phyloP scores from a whole-genome alignment of 2,329 filamentous ascomycete genomes.

The Ophiostoma piceae region DNA sequence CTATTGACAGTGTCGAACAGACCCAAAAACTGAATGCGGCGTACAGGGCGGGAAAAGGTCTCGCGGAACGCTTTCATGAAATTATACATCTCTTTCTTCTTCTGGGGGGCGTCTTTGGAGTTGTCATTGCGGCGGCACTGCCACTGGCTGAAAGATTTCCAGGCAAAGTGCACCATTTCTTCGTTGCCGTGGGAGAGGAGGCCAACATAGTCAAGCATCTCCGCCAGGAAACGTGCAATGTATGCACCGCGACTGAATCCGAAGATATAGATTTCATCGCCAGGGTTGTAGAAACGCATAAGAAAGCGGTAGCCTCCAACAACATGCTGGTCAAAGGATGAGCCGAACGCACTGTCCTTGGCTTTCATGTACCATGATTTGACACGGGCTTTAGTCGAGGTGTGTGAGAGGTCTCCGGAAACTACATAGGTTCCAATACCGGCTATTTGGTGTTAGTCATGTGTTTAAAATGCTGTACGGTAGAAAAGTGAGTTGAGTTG shows the following conservation, averaged over 20 bases:
- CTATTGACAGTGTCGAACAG: slow-evolving; percentile 80
- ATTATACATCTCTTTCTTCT: slow-evolving; percentile 58
- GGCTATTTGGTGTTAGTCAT: slow-evolving; percentile 35
- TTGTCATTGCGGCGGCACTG: slow-evolving; percentile 48
- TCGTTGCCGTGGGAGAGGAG: slow-evolving; percentile 77
- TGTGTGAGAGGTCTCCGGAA: slow-evolving; percentile 54
- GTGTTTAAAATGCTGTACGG: too few relatives aligned
- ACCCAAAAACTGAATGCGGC: slow-evolving; percentile 68
- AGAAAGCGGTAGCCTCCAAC: slow-evolving; percentile 77
- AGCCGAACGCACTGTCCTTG: slow-evolving; percentile 74
- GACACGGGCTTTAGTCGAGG: slow-evolving; percentile 50
- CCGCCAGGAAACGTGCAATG: slow-evolving; percentile 68
- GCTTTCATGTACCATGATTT: slow-evolving; percentile 65
- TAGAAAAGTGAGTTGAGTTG: too few relatives aligned
- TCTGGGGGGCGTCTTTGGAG: slow-evolving; percentile 33
- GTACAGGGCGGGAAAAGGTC: slow-evolving; percentile 71
- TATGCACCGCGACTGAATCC: slow-evolving; percentile 70
- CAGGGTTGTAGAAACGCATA: slow-evolving; percentile 64
- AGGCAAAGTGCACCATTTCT: slow-evolving; percentile 77
- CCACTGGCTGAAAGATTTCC: slow-evolving; percentile 75
- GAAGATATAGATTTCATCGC: slow-evolving; percentile 65
- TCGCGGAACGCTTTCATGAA: slow-evolving; percentile 78
- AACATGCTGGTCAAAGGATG: slow-evolving; percentile 76
- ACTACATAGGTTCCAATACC: slow-evolving; percentile 71
- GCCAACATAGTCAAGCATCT: slow-evolving; percentile 81